Evolutionary conservation across 495 filamentous ascomycete genomes (phyloP).

Genomic region (Hypoxylon cercidicola): DNA sequence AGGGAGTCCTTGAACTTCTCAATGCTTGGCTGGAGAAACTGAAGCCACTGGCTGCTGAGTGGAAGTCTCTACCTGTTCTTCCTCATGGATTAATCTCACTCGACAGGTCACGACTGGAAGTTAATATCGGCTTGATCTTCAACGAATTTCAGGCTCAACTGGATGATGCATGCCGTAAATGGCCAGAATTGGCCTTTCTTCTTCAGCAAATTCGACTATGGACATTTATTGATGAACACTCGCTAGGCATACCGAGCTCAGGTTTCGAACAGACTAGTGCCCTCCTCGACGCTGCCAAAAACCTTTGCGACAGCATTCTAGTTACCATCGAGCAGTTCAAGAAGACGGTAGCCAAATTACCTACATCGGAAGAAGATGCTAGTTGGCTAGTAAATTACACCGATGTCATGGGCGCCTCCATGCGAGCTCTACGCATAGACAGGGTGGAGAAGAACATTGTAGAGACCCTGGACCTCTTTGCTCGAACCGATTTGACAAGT

Average conservation of each 20-base stretch:
- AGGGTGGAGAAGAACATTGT: conserved; percentile 58
- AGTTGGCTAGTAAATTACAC: conserved; percentile 73
- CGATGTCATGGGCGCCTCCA: conserved; percentile 61
- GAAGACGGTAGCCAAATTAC: conserved; percentile 55
- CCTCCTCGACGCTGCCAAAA: conserved; percentile 69
- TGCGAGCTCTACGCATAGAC: conserved; percentile 67
- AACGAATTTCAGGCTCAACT: conserved; percentile 58
- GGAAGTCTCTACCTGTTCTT: conserved; percentile 62
- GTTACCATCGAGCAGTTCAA: conserved; percentile 78
- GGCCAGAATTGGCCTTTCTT: conserved; percentile 71
- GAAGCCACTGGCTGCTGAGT: conserved; percentile 46
- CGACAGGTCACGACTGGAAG: conserved; percentile 53
- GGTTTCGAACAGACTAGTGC: conserved; percentile 43
- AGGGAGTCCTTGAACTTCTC: conserved; percentile 54
- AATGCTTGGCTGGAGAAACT: conserved; percentile 62
- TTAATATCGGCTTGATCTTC: conserved; percentile 57
- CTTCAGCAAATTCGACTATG: conserved; percentile 68
- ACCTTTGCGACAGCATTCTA: conserved; percentile 71
- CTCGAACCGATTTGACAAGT: conserved; percentile 59
- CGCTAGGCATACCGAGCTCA: conserved; percentile 5
- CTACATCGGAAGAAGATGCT: conserved; percentile 65
- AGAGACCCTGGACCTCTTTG: conserved; percentile 62
- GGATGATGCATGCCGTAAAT: conserved; percentile 50
- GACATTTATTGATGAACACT: conserved; percentile 45
- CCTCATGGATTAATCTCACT: conserved; percentile 64